Base-by-base conservation (phyloP, 2,329 filamentous ascomycete species). In the Ceratocystiopsis sp. region DNA sequence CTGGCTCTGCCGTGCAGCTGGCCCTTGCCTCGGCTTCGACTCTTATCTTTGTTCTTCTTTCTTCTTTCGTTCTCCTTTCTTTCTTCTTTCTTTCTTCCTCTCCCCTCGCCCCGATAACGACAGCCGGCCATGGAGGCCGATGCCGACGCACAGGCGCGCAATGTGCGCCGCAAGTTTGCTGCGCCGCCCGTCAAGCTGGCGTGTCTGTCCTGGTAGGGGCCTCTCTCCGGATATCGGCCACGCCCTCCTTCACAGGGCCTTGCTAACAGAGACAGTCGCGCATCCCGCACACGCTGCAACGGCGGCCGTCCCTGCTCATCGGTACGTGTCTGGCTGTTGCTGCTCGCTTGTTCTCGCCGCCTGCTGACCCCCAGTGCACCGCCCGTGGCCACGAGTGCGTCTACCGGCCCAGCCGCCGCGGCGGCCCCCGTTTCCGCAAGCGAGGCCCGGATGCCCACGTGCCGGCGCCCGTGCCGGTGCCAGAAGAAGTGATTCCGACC, bases 141-240 rank as follows among this genome's bases (percentile, higher is more conserved):
- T 18, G 39, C 38, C 15, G 43, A 45, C 18, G 42, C 40, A 15
- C 41, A 42, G 38, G 35, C 40, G 19, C 47, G 45, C 14, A 42
- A 44, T 7, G 48, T 44, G 43, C 48, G 50, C 7, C 46, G 48
- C 45, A 65, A 65, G 52, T 65, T 65, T 50, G 61, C 62, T 38
- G 58, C 59, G 25, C 67, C 66, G 40, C 67, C 67, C 2, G 66
- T 69, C 25, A 70, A 69, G 52, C 58, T 66, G 41, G 67, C 67
- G 18, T 69, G 67, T 49, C 58, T 69, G 45, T 61, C 65, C 42
- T 69, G 66, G 66, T 69, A 61, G 46, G 62, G n/a, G n/a, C n/a
- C n/a, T n/a, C n/a, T n/a, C n/a, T n/a, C n/a, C n/a, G n/a, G n/a
- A n/a, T n/a, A n/a, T n/a, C n/a, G n/a, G n/a, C n/a, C n/a, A n/a